Percentiles rank a stretch among this genome's conserved stretches.
Evolutionary conservation across 129 eudicot species (phyloP).

Genomic region (Flaveria bidentis): DNA sequence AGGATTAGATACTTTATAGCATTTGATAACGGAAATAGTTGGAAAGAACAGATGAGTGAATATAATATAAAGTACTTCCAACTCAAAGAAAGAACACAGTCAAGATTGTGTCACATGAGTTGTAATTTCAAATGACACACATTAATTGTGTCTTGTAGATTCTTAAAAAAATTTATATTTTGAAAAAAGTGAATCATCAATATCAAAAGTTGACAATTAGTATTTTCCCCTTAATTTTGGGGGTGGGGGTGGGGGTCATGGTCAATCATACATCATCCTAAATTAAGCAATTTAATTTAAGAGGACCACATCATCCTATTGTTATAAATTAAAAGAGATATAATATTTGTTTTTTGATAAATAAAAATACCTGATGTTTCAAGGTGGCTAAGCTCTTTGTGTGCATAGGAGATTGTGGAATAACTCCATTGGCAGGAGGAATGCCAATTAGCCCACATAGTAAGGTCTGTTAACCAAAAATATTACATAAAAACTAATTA

Average conservation of each 20-base stretch:
- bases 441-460: slow-evolving; percentile 91
- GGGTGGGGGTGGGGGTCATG: no score
- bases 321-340: slow-evolving; percentile 12
- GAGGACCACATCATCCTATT: slow-evolving; percentile 20
- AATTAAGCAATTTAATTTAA: slow-evolving; percentile 21
- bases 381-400: slow-evolving; percentile 95
- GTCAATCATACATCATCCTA: slow-evolving; percentile 25
- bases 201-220: slow-evolving; percentile 6
- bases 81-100: not conserved
- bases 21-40: slow-evolving; percentile 9
- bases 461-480: slow-evolving; percentile 57
- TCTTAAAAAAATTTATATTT: slow-evolving; percentile 9
- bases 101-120: slow-evolving; percentile 11
- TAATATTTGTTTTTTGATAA: not conserved
- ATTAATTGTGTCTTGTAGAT: not conserved
- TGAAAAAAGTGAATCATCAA: not conserved
- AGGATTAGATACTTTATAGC: not conserved
- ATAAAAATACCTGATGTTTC: slow-evolving; percentile 76
- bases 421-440: slow-evolving; percentile 97
- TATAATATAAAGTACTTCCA: slow-evolving; percentile 7
- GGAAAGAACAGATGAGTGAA: slow-evolving; percentile 5
- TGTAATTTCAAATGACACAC: slow-evolving; percentile 9
- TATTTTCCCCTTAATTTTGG: no score
- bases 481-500: not conserved
- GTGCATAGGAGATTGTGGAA: slow-evolving; percentile 99